Conservation (phyloP, 148 eudicot genomes). For the Pouteria glomerata region DNA sequence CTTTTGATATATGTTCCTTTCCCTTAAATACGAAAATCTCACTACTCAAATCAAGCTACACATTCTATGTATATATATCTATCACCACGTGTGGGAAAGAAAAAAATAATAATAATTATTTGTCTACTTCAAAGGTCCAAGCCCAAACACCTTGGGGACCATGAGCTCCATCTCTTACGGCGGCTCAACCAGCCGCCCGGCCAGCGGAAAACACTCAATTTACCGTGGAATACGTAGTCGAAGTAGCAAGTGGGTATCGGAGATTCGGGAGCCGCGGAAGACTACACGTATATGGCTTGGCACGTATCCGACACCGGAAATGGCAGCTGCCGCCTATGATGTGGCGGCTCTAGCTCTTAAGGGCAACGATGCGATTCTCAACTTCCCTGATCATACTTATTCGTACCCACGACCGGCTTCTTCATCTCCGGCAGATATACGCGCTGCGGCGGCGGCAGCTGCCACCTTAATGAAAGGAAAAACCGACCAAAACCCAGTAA, state of each 20-base stretch:
- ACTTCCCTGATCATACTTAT: slow-evolving; percentile 41
- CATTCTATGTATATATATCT: background rate
- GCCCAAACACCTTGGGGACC: too few relatives aligned
- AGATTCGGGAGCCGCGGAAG: slow-evolving; percentile 63
- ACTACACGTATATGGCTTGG: slow-evolving; percentile 69
- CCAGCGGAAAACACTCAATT: slow-evolving; percentile 31
- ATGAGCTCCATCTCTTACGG: slow-evolving; percentile 9
- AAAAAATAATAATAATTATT: too few relatives aligned
- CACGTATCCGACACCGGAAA: slow-evolving; percentile 50
- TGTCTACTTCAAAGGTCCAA: too few relatives aligned
- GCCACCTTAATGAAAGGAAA: slow-evolving; percentile 26
- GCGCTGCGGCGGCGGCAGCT: slow-evolving; percentile 40
- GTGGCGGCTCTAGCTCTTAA: slow-evolving; percentile 57
- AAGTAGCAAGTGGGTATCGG: slow-evolving; percentile 70
- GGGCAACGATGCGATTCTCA: slow-evolving; percentile 40
- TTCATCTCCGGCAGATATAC: slow-evolving; percentile 29
- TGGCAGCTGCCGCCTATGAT: slow-evolving; percentile 76
- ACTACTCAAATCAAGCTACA: background rate
- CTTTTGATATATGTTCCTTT: background rate
- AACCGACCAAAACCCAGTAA: background rate
- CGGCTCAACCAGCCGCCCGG: slow-evolving; percentile 12
- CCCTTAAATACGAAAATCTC: background rate
- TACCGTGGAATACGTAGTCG: slow-evolving; percentile 57
- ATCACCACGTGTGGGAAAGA: background rate
- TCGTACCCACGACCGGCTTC: slow-evolving; percentile 46